Percentiles rank a stretch among this genome's conserved stretches.
These are phyloP conservation scores for Isabelozyma heimii DNA, from an alignment of 805 yeast genomes.

Conservation along the genomic window DNA sequence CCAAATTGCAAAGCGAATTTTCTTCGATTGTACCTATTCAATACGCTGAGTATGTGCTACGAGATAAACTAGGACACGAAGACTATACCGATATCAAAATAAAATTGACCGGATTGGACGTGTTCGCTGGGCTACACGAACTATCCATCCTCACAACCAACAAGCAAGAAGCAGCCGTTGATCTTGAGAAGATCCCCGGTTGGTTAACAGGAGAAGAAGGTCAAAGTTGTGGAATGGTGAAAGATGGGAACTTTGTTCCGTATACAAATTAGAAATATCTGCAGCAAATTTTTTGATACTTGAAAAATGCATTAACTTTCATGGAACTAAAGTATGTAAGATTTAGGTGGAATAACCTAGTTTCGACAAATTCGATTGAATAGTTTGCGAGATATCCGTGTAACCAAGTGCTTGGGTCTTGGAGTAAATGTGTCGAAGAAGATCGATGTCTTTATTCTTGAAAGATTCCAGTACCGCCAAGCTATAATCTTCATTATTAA, in stretches of 20 bases:
- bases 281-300: neutral
- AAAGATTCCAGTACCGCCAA: constrained; percentile 51
- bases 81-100: constrained; percentile 22
- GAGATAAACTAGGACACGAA: constrained; percentile 22
- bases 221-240: constrained; percentile 41
- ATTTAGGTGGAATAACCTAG: constrained; percentile 19
- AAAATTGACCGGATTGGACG: constrained; percentile 61
- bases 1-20: constrained; percentile 29
- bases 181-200: constrained; percentile 60
- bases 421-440: constrained; percentile 20
- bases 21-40: constrained; percentile 61
- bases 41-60: constrained; percentile 43
- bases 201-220: constrained; percentile 83
- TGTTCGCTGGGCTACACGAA: constrained; percentile 77
- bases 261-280: neutral
- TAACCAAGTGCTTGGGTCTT: constrained; percentile 11
- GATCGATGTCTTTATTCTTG: constrained; percentile 39
- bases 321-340: neutral
- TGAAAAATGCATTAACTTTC: neutral
- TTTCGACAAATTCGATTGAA: constrained; percentile 20
- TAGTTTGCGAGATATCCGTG: neutral
- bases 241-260: constrained; percentile 10
- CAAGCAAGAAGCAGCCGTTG: constrained; percentile 36
- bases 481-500: constrained; percentile 50
- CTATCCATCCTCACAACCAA: constrained; percentile 39